These are phyloP conservation scores for Actinomortierella ambigua DNA, from an alignment of 371 early-diverging fungal species.

Conservation along the genomic window DNA sequence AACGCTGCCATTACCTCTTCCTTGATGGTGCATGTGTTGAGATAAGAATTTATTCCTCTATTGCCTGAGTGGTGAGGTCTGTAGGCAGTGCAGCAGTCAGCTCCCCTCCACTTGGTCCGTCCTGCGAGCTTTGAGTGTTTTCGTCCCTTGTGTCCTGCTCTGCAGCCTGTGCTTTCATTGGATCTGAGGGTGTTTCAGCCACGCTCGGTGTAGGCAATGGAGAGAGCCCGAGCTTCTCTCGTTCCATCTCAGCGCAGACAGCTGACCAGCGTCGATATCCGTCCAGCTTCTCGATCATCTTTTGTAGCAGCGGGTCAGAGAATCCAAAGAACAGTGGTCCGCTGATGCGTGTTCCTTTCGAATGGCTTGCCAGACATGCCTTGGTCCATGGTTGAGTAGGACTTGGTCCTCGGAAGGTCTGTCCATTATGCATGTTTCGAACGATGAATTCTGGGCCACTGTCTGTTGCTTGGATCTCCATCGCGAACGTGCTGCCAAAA, in stretches of 20 bases:
- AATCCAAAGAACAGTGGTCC: constrained; percentile 48
- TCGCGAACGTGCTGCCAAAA: constrained; percentile 36
- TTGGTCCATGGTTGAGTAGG: constrained; percentile 48
- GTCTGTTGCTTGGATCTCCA: constrained; percentile 38
- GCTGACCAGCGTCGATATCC: constrained; percentile 33
- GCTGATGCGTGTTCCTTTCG: constrained; percentile 47
- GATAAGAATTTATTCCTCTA: too few relatives aligned
- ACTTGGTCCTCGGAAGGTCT: constrained; percentile 27
- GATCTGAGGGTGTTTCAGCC: too few relatives aligned
- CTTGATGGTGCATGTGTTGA: too few relatives aligned
- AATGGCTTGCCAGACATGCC: constrained; percentile 39
- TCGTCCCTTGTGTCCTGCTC: too few relatives aligned
- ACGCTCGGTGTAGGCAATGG: too few relatives aligned
- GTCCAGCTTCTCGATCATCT: constrained; percentile 39
- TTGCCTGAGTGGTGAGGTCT: too few relatives aligned
- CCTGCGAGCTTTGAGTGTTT: too few relatives aligned
- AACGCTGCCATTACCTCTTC: too few relatives aligned
- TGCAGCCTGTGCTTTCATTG: too few relatives aligned
- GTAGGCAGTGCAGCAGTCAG: too few relatives aligned
- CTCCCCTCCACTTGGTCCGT: too few relatives aligned
- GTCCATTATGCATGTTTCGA: constrained; percentile 19
- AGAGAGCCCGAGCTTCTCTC: background rate
- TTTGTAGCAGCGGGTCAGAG: constrained; percentile 46
- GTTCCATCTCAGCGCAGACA: constrained; percentile 15
- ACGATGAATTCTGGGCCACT: constrained; percentile 44